Evolutionary conservation across 2,329 filamentous ascomycete genomes (phyloP).

Genomic region (Amauroascus niger): DNA sequence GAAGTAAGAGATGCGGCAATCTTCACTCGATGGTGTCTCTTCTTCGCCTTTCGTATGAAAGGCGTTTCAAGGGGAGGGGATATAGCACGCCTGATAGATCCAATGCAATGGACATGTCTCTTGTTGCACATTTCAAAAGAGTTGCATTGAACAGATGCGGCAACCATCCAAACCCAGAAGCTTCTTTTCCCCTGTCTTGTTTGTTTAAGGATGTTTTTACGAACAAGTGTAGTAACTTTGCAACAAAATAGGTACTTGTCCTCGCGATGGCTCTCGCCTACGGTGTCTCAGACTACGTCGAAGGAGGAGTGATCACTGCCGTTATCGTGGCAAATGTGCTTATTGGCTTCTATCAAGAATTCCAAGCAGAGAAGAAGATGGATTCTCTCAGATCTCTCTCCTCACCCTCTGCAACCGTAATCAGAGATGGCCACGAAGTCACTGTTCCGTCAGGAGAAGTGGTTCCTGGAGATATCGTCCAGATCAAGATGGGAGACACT

Average conservation of each 20-base stretch:
- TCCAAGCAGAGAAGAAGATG: slow-evolving; percentile 51
- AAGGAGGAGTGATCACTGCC: slow-evolving; percentile 50
- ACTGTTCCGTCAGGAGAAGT: slow-evolving; percentile 48
- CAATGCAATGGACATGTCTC: background rate
- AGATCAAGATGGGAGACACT: slow-evolving; percentile 47
- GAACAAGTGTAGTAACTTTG: slow-evolving; percentile 15
- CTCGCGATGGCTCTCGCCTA: slow-evolving; percentile 59
- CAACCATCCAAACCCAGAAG: background rate
- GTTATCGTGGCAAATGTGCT: slow-evolving; percentile 50
- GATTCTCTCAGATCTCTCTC: slow-evolving; percentile 47
- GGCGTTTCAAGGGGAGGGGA: background rate
- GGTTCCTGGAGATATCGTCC: slow-evolving; percentile 50
- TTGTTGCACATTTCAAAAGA: background rate
- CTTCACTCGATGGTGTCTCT: slow-evolving; percentile 1
- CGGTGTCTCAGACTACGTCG: slow-evolving; percentile 48
- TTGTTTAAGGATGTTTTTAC: background rate
- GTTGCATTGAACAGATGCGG: background rate
- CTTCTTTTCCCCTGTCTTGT: background rate
- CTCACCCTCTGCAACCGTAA: slow-evolving; percentile 47
- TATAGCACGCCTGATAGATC: slow-evolving; percentile 9
- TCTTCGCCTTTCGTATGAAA: slow-evolving; percentile 1
- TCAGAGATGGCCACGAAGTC: slow-evolving; percentile 47
- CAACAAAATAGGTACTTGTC: slow-evolving; percentile 52
- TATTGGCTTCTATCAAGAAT: slow-evolving; percentile 53
- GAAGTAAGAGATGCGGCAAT: background rate